Evolutionary conservation across 2,329 filamentous ascomycete species (phyloP), one percentile per base, ranked within the genome.

Genomic region (Lecanoromycetidae sp.): DNA sequence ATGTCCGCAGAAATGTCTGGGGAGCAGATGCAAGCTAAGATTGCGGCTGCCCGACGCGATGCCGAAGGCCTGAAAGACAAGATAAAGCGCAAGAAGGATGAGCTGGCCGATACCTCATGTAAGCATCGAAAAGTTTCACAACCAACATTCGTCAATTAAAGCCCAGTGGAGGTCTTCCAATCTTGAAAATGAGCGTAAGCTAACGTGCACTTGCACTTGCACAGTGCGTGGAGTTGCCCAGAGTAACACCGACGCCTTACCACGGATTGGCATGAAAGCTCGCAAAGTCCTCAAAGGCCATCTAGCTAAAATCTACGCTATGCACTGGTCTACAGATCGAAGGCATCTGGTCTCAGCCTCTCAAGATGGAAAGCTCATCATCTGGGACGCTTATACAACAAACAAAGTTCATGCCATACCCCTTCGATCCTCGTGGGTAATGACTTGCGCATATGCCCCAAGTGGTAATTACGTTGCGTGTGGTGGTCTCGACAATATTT

Each of bases 1-100:
- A 71, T 69, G 66, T 64, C 65, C 58, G 61, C 66, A 63, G 67
- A 70, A 56, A 68, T 71, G 66, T 67, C 63, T 56, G 65, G 67
- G 59, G 68, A 71, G 61, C 68, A 71, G 57, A 94, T 95, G 80
- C 90, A 96, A 76, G 84, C 88, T 71, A 84, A 84, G 69, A 90
- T 91, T 61, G 84, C 87, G 63, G 82, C 85, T 62, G 90, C 91
- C 66, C 82, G 91, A 69, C 86, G 91, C 74, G 91, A 98, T 76
- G 91, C 91, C 60, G 91, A 96, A 75, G 88, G 85, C 45, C 74
- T 96, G 59, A 96, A 96, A 76, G 90, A 96, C 67, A 83, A 86
- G 69, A 96, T 96, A 79, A 96, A 95, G 82, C 81, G 88, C 71
- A 94, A 94, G 80, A 96, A 96, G 84, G 91, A 98, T 78, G 91